Evolutionary conservation across 805 yeast species (phyloP).

Genomic region (Myxozyma neotropica): DNA sequence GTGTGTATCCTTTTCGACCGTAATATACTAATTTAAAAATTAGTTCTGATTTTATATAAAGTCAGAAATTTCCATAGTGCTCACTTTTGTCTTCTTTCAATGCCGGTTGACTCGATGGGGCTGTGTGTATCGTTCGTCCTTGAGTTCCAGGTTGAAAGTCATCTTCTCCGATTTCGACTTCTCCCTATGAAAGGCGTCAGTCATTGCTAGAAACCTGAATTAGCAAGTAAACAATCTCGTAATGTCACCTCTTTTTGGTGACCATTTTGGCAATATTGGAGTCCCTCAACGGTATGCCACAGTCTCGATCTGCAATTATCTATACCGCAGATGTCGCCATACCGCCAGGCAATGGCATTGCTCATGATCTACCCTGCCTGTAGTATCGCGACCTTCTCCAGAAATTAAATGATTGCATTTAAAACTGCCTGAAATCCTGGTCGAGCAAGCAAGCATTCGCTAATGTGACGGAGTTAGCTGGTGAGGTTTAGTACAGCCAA

Average conservation of each 20-base stretch:
- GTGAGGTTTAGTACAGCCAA: too few relatives aligned
- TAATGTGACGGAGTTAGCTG: too few relatives aligned
- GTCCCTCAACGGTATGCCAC: constrained; percentile 75
- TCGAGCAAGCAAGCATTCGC: too few relatives aligned
- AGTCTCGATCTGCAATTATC: constrained; percentile 83
- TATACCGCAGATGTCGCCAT: constrained; percentile 86
- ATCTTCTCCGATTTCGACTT: constrained; percentile 76
- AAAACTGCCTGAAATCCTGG: too few relatives aligned
- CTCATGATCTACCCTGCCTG: constrained; percentile 7
- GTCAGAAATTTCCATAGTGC: constrained; percentile 3
- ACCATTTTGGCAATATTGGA: constrained; percentile 83
- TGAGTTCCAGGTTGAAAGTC: constrained; percentile 56
- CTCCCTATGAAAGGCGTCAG: constrained; percentile 47
- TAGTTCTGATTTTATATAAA: not conserved
- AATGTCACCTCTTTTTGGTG: constrained; percentile 65
- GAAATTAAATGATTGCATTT: not conserved
- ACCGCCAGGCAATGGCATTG: constrained; percentile 48
- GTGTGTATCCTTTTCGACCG: constrained; percentile 53
- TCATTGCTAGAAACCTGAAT: not conserved
- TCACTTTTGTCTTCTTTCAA: constrained; percentile 36
- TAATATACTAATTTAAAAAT: constrained; percentile 41
- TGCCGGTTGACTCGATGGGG: constrained; percentile 35
- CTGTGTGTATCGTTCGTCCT: constrained; percentile 18
- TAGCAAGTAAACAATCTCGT: not conserved
- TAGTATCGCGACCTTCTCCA: not conserved